Evolutionary conservation across 108 stramenopile species (phyloP).

Genomic region (Nitzschia palea): DNA sequence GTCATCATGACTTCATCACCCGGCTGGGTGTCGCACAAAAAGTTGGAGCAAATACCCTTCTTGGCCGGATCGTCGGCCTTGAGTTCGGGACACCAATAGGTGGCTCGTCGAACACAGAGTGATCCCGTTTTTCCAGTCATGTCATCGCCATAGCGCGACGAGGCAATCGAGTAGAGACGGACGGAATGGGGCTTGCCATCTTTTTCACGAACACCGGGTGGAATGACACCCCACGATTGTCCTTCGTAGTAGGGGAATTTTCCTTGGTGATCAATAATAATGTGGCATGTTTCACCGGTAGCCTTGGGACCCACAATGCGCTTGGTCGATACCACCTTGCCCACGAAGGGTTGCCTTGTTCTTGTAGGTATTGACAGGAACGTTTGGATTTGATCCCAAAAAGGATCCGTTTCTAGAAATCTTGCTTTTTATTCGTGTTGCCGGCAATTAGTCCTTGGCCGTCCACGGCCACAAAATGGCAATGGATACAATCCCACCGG

Average conservation of each 20-base stretch:
- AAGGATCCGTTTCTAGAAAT: slow-evolving; percentile 94
- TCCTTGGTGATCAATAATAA: slow-evolving; percentile 96
- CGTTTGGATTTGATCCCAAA: slow-evolving; percentile 87
- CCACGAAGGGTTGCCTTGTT: slow-evolving; percentile 94
- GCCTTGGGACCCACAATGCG: slow-evolving; percentile 97
- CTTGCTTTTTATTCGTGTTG: slow-evolving; percentile 59
- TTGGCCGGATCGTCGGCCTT: slow-evolving; percentile 97
- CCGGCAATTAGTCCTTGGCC: slow-evolving; percentile 62
- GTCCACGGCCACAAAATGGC: slow-evolving; percentile 59
- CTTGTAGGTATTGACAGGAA: slow-evolving; percentile 94
- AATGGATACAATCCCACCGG: slow-evolving; percentile 75
- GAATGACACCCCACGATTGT: slow-evolving; percentile 96
- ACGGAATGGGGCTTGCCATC: slow-evolving; percentile 96
- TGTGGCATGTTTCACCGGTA: slow-evolving; percentile 96
- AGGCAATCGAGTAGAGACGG: slow-evolving; percentile 97
- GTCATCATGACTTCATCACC: slow-evolving; percentile 90
- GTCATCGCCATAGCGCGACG: slow-evolving; percentile 96
- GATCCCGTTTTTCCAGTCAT: slow-evolving; percentile 97
- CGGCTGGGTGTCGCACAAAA: slow-evolving; percentile 91
- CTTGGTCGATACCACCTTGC: slow-evolving; percentile 95
- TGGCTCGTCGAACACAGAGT: slow-evolving; percentile 96
- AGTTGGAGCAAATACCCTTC: slow-evolving; percentile 99
- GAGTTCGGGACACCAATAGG: slow-evolving; percentile 91
- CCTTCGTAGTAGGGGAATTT: slow-evolving; percentile 98
- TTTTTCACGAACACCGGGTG: slow-evolving; percentile 90